Evolutionary conservation across 306 rosid species (phyloP).

Genomic region (Lotus japonicus): DNA sequence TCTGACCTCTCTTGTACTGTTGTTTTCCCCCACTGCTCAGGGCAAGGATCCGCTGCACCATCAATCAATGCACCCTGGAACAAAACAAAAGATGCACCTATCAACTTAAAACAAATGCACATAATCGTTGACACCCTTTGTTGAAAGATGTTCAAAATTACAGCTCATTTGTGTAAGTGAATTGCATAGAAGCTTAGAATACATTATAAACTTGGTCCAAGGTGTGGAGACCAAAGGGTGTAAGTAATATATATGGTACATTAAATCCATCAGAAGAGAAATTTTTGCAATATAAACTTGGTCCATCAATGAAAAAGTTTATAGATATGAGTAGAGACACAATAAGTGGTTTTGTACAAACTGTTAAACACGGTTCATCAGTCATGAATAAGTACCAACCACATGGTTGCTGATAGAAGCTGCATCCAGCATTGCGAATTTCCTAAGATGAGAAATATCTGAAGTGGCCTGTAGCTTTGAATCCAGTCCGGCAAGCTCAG

Average conservation of each 20-base stretch:
- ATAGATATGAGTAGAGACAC: neutral
- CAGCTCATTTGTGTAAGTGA: neutral
- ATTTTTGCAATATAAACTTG: neutral
- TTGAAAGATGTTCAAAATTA: neutral
- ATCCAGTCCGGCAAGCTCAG: slow-evolving; percentile 62
- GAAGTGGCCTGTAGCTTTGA: slow-evolving; percentile 78
- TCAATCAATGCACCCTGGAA: slow-evolving; percentile 78
- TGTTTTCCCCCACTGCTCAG: slow-evolving; percentile 97
- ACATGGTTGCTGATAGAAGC: slow-evolving; percentile 90
- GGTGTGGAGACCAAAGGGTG: neutral
- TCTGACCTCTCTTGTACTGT: neutral
- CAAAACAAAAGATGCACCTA: slow-evolving; percentile 13
- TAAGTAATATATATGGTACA: neutral
- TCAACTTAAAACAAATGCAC: neutral
- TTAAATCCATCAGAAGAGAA: neutral
- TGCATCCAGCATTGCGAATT: slow-evolving; percentile 66
- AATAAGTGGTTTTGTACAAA: neutral
- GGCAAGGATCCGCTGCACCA: slow-evolving; percentile 98
- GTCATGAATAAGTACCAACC: slow-evolving; percentile 41
- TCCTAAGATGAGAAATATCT: slow-evolving; percentile 85
- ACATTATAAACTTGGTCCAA: neutral
- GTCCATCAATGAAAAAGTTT: neutral
- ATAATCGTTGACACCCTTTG: neutral
- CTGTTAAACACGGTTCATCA: neutral
- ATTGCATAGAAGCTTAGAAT: neutral